Evolutionary conservation across 2,329 filamentous ascomycete species (phyloP).

Genomic region (Aotearoamyces nothofagi): DNA sequence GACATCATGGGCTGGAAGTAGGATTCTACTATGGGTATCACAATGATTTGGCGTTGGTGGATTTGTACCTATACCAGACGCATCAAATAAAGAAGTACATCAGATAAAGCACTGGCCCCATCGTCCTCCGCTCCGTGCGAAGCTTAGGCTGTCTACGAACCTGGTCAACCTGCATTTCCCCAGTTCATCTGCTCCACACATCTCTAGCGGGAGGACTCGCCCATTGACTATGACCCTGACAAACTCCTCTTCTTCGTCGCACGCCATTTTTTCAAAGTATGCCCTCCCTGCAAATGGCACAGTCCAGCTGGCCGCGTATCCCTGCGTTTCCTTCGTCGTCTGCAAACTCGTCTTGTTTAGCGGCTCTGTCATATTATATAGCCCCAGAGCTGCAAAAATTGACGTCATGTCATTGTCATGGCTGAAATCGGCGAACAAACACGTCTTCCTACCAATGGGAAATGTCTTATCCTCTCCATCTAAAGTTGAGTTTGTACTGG

Average conservation of each 20-base stretch:
- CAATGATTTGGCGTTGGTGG: no score
- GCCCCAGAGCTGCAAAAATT: slow-evolving; percentile 60
- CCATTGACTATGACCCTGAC: slow-evolving; percentile 77
- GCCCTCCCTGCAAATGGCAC: slow-evolving; percentile 71
- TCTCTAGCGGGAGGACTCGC: slow-evolving; percentile 55
- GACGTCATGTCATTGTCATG: slow-evolving; percentile 81
- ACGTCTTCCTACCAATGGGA: slow-evolving; percentile 40
- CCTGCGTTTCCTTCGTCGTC: slow-evolving; percentile 36
- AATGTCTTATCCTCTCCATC: slow-evolving; percentile 55
- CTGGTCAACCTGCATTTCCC: slow-evolving; percentile 55
- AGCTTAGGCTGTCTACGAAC: slow-evolving; percentile 63
- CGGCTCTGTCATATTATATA: slow-evolving; percentile 52
- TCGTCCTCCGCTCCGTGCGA: slow-evolving; percentile 54
- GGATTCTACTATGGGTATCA: no score
- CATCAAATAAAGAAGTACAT: neutral
- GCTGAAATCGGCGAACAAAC: slow-evolving; percentile 76
- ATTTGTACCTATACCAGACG: no score
- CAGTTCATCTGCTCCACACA: slow-evolving; percentile 52
- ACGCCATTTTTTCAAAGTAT: slow-evolving; percentile 81
- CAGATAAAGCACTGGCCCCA: slow-evolving; percentile 51
- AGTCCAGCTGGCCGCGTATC: slow-evolving; percentile 63
- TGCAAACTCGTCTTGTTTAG: slow-evolving; percentile 35
- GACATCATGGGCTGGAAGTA: no score
- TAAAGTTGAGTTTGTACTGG: slow-evolving; percentile 64
- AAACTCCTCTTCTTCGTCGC: slow-evolving; percentile 46